Conservation (phyloP, 768 basidiomycete genomes). For the Chalciporus chontae region DNA sequence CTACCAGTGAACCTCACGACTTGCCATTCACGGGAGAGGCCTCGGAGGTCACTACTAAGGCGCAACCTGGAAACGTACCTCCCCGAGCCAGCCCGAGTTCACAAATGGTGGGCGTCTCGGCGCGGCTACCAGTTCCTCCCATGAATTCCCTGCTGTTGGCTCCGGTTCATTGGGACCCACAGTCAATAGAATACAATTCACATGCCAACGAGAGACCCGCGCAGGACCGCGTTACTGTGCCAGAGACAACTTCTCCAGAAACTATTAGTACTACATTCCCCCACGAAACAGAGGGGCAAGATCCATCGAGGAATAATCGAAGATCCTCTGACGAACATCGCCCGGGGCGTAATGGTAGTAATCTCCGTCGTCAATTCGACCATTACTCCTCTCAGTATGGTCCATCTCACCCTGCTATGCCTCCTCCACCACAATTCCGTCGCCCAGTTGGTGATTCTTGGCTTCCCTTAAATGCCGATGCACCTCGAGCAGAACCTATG, state of each 20-base stretch:
- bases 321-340: constrained; percentile 10
- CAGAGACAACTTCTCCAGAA: constrained; percentile 7
- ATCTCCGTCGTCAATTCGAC: constrained; percentile 3
- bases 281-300: constrained; percentile 7
- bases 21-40: neutral
- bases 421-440: constrained; percentile 6
- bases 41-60: neutral
- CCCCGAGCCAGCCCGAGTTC: constrained; percentile 1
- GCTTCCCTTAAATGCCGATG: constrained; percentile 4
- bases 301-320: constrained; percentile 7
- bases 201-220: neutral
- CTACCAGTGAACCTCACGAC: neutral
- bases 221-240: constrained; percentile 1
- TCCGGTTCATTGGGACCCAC: constrained; percentile 10
- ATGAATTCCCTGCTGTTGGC: constrained; percentile 9
- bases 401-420: neutral
- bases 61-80: neutral
- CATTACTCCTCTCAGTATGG: constrained; percentile 10
- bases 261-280: constrained; percentile 1
- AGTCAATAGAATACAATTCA: neutral
- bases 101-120: constrained; percentile 10
- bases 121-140: neutral
- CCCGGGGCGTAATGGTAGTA: constrained; percentile 1
- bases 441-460: constrained; percentile 1
- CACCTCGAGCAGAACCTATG: constrained; percentile 17